Evolutionary conservation across 179 eudicot genomes (phyloP), one percentile per base, ranked within the genome.

Genomic region (Heliamphora pulchella): DNA sequence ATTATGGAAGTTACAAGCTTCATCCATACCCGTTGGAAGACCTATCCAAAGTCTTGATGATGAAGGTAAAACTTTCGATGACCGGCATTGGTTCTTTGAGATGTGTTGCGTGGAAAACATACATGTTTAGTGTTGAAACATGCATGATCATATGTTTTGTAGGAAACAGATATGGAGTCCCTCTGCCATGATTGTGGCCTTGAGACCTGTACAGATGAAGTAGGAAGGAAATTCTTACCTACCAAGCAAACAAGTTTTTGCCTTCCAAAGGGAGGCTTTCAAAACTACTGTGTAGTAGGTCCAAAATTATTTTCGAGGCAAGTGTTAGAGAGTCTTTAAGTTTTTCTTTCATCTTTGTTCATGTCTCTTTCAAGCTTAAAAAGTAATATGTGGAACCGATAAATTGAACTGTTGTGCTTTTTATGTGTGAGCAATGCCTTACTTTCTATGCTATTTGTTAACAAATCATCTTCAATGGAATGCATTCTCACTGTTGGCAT

Each of bases 1-100:
- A 92, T 83, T 80, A 88, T 66, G 89, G 96, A 83, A 90, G 93
- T 74, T 93, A 95, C 86, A 95, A 95, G 93, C 90, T 88, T 85
- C 92, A 95, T 85, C 98, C 98, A 11, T 95, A 89, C 84, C 95
- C 98, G 59, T 77, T 95, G 79, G 75, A 83, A 72, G 84, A 85
- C 63, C 84, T 95, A 53, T 91, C 95, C 39, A 88, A 91, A 81
- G 87, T 90, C 46, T 86, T 95, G 83, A 86, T 84, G 86, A 89
- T 95, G 88, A 83, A 92, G 94, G 98, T 93, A 88, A 55, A 18
- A 48, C 58, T 44, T 66, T 66, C 41, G 9, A 75, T 13, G 18
- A 8, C 9, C 4, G 77, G 11, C 39, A 55, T 74, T 51, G 51
- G 62, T 43, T 63, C 62, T 55, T 51, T 70, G 50, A 8, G 54